A percentile compares a stretch with the other conserved stretches of the same genome.
Evolutionary conservation across 2,329 filamentous ascomycete species (phyloP).

Genomic region (Pyricularia sp.): DNA sequence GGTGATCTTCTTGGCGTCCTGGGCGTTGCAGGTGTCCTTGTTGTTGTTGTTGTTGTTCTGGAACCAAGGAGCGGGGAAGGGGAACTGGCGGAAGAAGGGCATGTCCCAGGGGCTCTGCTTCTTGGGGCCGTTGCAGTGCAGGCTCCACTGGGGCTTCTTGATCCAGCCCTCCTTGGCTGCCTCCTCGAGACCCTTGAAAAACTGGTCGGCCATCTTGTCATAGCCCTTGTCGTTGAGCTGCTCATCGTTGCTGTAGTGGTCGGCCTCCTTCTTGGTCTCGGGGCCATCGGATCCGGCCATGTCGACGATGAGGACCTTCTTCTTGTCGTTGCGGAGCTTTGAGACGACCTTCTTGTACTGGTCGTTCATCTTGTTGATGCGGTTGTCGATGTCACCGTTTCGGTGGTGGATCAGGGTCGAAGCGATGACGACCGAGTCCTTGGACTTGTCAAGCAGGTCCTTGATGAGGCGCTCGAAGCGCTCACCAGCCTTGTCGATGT

Average conservation of each 20-base stretch:
- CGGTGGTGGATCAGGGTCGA: slow-evolving; percentile 15
- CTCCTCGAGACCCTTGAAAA: slow-evolving; percentile 9
- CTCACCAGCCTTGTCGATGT: slow-evolving; percentile 12
- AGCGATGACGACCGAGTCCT: slow-evolving; percentile 13
- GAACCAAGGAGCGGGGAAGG: background rate
- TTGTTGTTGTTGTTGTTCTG: background rate
- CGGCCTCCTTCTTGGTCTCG: slow-evolving; percentile 8
- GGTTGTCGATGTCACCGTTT: slow-evolving; percentile 9
- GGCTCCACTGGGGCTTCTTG: slow-evolving; percentile 3
- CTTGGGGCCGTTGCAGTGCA: background rate
- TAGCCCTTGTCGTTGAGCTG: slow-evolving; percentile 9
- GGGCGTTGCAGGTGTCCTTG: background rate
- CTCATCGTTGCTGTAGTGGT: slow-evolving; percentile 7
- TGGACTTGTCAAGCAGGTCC: slow-evolving; percentile 12
- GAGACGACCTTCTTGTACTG: slow-evolving; percentile 8
- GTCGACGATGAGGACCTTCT: slow-evolving; percentile 12
- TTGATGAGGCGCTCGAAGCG: slow-evolving; percentile 12
- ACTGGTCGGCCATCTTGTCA: slow-evolving; percentile 9
- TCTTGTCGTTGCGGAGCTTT: slow-evolving; percentile 7
- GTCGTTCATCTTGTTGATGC: slow-evolving; percentile 10
- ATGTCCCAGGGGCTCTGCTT: background rate
- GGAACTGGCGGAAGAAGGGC: background rate
- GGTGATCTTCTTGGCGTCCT: background rate
- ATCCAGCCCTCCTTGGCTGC: slow-evolving; percentile 8
- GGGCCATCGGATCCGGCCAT: slow-evolving; percentile 9